Evolutionary conservation across 2,329 filamentous ascomycete genomes (phyloP), one percentile per base, ranked within the genome.

Genomic region (Penicillium sp.): DNA sequence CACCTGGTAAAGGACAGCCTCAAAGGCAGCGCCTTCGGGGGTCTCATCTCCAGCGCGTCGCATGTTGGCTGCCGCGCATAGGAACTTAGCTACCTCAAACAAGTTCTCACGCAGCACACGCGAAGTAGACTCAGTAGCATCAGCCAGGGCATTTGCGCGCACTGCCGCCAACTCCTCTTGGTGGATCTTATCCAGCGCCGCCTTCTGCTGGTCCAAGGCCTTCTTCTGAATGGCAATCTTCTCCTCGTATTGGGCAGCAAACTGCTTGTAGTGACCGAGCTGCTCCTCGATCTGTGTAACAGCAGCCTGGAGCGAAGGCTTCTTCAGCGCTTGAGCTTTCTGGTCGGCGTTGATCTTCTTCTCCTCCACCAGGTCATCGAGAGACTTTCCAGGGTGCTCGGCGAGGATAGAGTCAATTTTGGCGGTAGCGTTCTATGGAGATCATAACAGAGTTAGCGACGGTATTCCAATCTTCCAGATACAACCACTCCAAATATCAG

Each of bases 271-370:
- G 58, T 85, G 81, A 49, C 77, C 70, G 56, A 87, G 76, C 70
- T 87, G 85, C 68, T 87, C 84, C 68, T 88, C 84, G 39, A 84
- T 74, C 64, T 86, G 82, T 16, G 78, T 72, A 52, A 86, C 74
- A 64, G 81, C 78, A 44, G 79, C 76, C 65, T 87, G 82, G 24
- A 88, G 79, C 43, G 76, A 72, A 35, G 86, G 85, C 70, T 87
- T 88, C 79, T 87, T 87, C 68, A 84, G 73, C 1, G 79, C 78
- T 68, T 87, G 84, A 8, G 83, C 82, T 71, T 85, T 87, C 73
- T 88, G 86, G 68, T 88, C 86, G 60, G 74, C 68, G 68, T 88
- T 88, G 76, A 88, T 85, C 73, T 86, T 87, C 74, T 84, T 84
- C 53, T 81, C 74, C 2, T 79, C 78, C 47, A 88, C 81, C 39